Percentiles rank a stretch among this genome's conserved stretches.
Evolutionary conservation across 139 green algal species (phyloP).

Genomic region (Penium margaritaceum): DNA sequence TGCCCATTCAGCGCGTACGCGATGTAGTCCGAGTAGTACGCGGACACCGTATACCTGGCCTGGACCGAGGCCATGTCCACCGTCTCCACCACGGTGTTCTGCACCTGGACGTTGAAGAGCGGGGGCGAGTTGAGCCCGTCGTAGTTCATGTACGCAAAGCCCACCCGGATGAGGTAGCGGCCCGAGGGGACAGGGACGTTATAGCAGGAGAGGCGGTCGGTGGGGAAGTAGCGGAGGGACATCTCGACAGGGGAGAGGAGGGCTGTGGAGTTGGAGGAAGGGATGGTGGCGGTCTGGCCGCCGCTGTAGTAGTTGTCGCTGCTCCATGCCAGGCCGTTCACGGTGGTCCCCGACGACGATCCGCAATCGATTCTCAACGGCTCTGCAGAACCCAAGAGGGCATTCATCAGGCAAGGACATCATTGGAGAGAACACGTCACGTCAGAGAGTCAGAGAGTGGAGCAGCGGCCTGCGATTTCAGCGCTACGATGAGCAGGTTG

Average conservation of each 20-base stretch:
- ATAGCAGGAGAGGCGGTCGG: slow-evolving; percentile 2
- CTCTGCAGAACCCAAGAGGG: slow-evolving; percentile 22
- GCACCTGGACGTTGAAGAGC: slow-evolving; percentile 7
- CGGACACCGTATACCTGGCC: neutral
- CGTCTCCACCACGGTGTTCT: slow-evolving; percentile 7
- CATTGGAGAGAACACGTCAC: too few species aligned
- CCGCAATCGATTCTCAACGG: slow-evolving; percentile 29
- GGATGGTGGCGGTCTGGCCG: slow-evolving; percentile 1
- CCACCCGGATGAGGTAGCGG: slow-evolving; percentile 17
- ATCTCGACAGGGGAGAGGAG: neutral
- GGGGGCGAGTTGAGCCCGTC: slow-evolving; percentile 5
- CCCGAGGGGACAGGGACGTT: slow-evolving; percentile 2
- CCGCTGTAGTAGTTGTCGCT: slow-evolving; percentile 9
- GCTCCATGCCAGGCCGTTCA: slow-evolving; percentile 12
- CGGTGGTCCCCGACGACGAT: neutral
- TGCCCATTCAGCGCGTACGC: neutral
- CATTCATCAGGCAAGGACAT: too few species aligned
- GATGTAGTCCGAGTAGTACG: slow-evolving; percentile 17
- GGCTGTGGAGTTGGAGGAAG: neutral
- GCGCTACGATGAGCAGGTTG: too few species aligned
- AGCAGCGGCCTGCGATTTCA: too few species aligned
- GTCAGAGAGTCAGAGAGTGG: too few species aligned
- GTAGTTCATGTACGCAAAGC: slow-evolving; percentile 21
- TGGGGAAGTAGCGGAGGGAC: slow-evolving; percentile 4
- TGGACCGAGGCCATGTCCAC: neutral